Evolutionary conservation across 2,329 filamentous ascomycete species (phyloP), one percentile per base, ranked within the genome.

Genomic region (Penicillium expansum): DNA sequence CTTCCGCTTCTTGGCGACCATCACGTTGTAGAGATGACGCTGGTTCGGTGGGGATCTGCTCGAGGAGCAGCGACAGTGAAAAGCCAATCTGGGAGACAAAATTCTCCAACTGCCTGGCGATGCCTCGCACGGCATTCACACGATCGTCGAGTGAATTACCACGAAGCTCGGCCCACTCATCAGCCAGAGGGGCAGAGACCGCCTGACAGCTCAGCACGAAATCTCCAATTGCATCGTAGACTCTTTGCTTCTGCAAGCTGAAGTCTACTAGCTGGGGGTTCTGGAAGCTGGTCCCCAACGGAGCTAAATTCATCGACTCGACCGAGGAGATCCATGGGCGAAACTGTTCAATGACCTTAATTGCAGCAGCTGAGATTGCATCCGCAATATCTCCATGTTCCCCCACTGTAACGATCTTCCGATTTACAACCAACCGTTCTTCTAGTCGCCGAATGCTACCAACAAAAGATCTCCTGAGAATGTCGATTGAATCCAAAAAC

Each of bases 121-220:
- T 89, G 57, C 86, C 82, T 51, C 89, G 85, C 57, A 97, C 91
- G 61, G 90, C 88, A 62, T 89, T 89, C 27, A 97, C 76, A 22
- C 94, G 86, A 63, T 91, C 91, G 69, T 97, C 93, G 30, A 99
- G 80, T 8, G 92, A 90, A 71, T 96, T 91, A 1, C 92, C 91
- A 42, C 92, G 86, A n/a, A 92, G 81, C 71, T 96, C 92, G 4
- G 92, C 86, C 94, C 94, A 99, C 76, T 99, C 94, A 71, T 99
- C 94, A 9, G 89, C 90, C 42, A 99, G 76, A 6, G 94, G 94
- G 9, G 91, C 91, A 6, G 92, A 90, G n/a, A 97, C 89, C 24
- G 90, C 86, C 75, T 99, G 94, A 68, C 92, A 97, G 57, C 88
- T 86, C 48, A 96, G 77, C 4, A 97, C 78, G 29, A 99, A 83